phyloP scores from a whole-genome alignment of 805 yeast species.

The Komagataella mondaviorum region DNA sequence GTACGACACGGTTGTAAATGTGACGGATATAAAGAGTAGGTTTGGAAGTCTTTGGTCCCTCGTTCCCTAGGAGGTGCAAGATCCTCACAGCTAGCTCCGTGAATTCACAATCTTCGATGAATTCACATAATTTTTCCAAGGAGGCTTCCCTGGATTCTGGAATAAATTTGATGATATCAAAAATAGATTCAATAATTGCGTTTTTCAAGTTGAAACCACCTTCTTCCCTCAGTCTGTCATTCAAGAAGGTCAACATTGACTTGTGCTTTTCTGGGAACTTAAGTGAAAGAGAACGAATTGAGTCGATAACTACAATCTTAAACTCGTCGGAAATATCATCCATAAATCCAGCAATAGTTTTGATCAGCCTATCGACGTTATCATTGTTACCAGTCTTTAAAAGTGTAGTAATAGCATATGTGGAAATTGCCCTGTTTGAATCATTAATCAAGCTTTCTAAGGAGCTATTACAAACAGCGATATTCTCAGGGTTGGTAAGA shows the following conservation, averaged over 20 bases:
- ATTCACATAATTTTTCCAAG: slow-evolving; percentile 83
- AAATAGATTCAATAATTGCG: slow-evolving; percentile 81
- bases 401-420: slow-evolving; percentile 92
- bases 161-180: slow-evolving; percentile 78
- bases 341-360: slow-evolving; percentile 79
- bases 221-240: slow-evolving; percentile 78
- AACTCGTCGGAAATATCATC: slow-evolving; percentile 93
- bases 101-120: slow-evolving; percentile 95
- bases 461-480: slow-evolving; percentile 70
- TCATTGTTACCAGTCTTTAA: slow-evolving; percentile 90
- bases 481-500: slow-evolving; percentile 64
- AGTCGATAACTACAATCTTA: slow-evolving; percentile 88
- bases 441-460: slow-evolving; percentile 82
- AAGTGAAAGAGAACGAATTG: slow-evolving; percentile 80
- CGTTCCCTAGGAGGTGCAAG: slow-evolving; percentile 82
- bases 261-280: slow-evolving; percentile 89
- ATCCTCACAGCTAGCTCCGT: slow-evolving; percentile 90
- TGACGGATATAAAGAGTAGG: slow-evolving; percentile 91
- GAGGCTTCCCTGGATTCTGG: slow-evolving; percentile 77
- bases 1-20: slow-evolving; percentile 90
- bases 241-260: slow-evolving; percentile 66
- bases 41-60: slow-evolving; percentile 78
- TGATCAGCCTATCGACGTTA: slow-evolving; percentile 77
- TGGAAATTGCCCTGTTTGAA: slow-evolving; percentile 81
- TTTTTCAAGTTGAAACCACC: slow-evolving; percentile 82